Evolutionary conservation across 495 filamentous ascomycete species (phyloP), one percentile per base, ranked within the genome.

Genomic region (Daldinia concentrica): DNA sequence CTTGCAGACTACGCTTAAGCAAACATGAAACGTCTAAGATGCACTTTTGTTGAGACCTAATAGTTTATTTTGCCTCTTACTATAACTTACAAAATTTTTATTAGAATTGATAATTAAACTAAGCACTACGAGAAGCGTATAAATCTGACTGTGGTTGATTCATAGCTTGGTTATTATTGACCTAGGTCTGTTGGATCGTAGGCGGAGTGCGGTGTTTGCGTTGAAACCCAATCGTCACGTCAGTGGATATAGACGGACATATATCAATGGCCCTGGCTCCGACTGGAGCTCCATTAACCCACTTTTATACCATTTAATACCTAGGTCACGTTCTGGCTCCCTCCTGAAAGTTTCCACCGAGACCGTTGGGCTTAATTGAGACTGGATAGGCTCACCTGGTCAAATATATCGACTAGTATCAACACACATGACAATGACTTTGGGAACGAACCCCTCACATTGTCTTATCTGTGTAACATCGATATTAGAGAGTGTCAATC

Each of bases 401-500:
- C 19, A 48, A 48, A 48, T 48, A 48, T 48, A 48, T 48, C 43
- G 8, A 24, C 43, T 48, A 24, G 19, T 24, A 48, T 48, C 43
- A 48, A 48, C 19, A 48, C 43, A 48, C 22, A 48, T 48, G 43
- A 48, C 43, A 19, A 48, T 48, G 19, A 19, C 19, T 22, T 14
- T 48, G 8, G 19, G 6, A 48, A 22, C 43, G 17, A 48, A 48
- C 43, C 43, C 43, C 43, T 48, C 43, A 48, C 43, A 24, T 48
- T 48, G 43, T 48, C 43, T 48, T 48, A 48, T 48, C 43, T 48
- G 43, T 48, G 43, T 48, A 12, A 48, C 43, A 22, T 48, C 1
- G 22, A 24, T 48, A 48, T 22, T 48, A 48, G 7, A 22, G 17
- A 22, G 19, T 19, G 43, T 9, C 19, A 48, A 24, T 48, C 24